Conservation (phyloP, 2,329 filamentous ascomycete species). For the Fusarium sp. region DNA sequence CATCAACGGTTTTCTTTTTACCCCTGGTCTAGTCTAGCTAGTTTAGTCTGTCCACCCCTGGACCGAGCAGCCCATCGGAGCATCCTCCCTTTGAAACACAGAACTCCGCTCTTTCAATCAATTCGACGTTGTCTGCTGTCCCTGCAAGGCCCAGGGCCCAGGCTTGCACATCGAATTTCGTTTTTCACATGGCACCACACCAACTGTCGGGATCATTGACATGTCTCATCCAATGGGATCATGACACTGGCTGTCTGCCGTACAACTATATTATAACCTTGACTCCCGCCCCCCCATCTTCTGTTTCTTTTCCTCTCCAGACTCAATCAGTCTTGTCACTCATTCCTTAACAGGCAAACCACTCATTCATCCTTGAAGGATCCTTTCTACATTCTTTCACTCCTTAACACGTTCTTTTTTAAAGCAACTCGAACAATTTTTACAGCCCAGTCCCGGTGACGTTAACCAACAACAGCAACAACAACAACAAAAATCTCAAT, state of each 20-base stretch:
- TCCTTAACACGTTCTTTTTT: constrained; percentile 7
- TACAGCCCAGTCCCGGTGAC: constrained; percentile 29
- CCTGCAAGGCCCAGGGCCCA: not conserved
- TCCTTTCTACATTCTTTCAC: constrained; percentile 24
- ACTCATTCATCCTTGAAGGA: constrained; percentile 33
- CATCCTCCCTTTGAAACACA: constrained; percentile 25
- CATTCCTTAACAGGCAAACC: constrained; percentile 14
- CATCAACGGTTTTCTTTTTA: constrained; percentile 20
- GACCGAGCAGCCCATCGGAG: constrained; percentile 9
- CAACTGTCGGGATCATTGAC: constrained; percentile 4
- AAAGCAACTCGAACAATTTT: not conserved
- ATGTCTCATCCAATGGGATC: constrained; percentile 6
- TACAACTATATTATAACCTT: constrained; percentile 34
- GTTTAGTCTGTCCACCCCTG: constrained; percentile 7
- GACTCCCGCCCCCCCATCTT: constrained; percentile 7
- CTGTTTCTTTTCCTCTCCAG: constrained; percentile 10
- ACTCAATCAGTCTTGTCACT: constrained; percentile 31
- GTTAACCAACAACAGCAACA: constrained; percentile 3
- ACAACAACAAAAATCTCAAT: constrained; percentile 1
- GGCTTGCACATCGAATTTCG: constrained; percentile 11
- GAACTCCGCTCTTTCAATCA: constrained; percentile 20
- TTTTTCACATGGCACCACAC: constrained; percentile 18
- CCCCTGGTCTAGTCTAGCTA: constrained; percentile 19
- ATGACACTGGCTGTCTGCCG: not conserved
- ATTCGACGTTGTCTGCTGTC: constrained; percentile 15